These are phyloP conservation scores for Syncephalastrum monosporum DNA, from an alignment of 371 early-diverging fungal genomes.

Conservation along the genomic window DNA sequence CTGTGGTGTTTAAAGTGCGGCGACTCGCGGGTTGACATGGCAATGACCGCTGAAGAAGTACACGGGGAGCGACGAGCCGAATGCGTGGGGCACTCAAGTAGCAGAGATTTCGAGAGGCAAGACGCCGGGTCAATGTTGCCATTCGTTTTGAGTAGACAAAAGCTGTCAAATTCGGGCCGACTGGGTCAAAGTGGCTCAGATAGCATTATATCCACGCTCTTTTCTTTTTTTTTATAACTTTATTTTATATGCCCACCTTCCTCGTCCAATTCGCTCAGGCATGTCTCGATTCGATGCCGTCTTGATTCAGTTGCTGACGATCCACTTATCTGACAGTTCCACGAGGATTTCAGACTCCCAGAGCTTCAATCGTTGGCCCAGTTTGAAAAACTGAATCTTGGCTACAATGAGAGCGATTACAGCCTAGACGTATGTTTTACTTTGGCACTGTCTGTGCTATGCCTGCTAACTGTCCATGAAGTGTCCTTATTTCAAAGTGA, in stretches of 20 bases:
- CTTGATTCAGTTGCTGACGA: neutral
- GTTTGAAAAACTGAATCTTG: slow-evolving; percentile 65
- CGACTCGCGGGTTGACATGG: no score
- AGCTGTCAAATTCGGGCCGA: no score
- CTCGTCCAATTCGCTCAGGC: slow-evolving; percentile 51
- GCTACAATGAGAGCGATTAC: slow-evolving; percentile 55
- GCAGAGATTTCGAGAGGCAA: no score
- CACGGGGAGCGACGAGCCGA: no score
- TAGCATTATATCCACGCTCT: no score
- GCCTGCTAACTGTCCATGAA: slow-evolving; percentile 16
- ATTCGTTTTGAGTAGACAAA: no score
- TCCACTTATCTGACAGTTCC: slow-evolving; percentile 27
- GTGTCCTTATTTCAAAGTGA: slow-evolving; percentile 80
- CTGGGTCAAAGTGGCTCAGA: no score
- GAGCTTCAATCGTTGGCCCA: slow-evolving; percentile 83
- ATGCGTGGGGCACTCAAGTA: no score
- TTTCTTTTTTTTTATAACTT: no score
- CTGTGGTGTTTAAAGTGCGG: no score
- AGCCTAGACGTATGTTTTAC: slow-evolving; percentile 44
- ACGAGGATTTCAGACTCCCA: slow-evolving; percentile 73
- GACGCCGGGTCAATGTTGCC: no score
- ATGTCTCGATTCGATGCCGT: neutral
- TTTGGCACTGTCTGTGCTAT: neutral
- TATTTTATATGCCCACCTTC: slow-evolving; percentile 33
- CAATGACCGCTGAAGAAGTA: no score